A percentile compares a stretch with the other conserved stretches of the same genome.
phyloP scores from a whole-genome alignment of 2,329 filamentous ascomycete genomes.

The Pseudogymnoascus pannorum region DNA sequence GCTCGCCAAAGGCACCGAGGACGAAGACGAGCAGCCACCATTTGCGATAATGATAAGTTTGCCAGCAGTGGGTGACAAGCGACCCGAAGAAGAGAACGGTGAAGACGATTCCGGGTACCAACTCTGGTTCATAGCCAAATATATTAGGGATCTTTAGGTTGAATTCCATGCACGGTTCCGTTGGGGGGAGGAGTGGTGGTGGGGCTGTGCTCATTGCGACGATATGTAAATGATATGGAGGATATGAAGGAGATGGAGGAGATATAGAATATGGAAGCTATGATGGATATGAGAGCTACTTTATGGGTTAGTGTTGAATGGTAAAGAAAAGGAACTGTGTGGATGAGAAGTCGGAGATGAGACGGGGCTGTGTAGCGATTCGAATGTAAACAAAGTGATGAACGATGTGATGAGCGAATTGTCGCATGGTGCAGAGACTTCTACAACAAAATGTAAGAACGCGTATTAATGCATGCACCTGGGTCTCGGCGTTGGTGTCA shows the following conservation, averaged over 20 bases:
- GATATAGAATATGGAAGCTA: background rate
- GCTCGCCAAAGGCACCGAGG: constrained; percentile 36
- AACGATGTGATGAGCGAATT: background rate
- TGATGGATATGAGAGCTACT: background rate
- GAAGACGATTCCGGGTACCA: constrained; percentile 36
- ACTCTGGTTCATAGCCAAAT: constrained; percentile 19
- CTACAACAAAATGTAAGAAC: background rate
- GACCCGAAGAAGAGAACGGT: constrained; percentile 37
- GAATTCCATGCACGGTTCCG: background rate
- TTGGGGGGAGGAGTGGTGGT: background rate
- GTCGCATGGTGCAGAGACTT: background rate
- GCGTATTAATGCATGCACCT: background rate
- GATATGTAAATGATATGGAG: background rate
- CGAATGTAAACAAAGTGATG: background rate
- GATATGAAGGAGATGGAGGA: background rate
- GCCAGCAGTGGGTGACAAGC: constrained; percentile 35
- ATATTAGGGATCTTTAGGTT: background rate
- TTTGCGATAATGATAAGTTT: constrained; percentile 35
- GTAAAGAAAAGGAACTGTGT: background rate
- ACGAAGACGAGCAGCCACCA: constrained; percentile 44
- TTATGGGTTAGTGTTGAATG: background rate
- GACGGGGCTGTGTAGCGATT: background rate
- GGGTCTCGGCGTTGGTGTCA: background rate
- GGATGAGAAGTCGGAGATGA: background rate
- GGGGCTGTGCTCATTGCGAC: background rate